Base-by-base conservation (phyloP, 176 grass and related monocot genomes). In the Chloris gayana region DNA sequence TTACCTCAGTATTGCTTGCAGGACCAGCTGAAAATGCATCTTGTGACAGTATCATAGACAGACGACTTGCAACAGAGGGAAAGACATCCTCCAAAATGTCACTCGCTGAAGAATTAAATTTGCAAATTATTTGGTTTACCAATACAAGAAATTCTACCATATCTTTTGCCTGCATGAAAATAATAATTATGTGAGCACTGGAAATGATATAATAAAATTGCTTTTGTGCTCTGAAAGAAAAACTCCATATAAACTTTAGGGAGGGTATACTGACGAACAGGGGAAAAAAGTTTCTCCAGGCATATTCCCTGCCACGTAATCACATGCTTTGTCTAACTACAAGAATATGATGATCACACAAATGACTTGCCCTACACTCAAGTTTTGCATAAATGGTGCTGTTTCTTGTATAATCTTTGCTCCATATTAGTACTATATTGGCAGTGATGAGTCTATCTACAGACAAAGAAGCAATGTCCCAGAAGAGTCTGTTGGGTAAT, bases 71-170 rank as follows among this genome's bases (percentile, higher is more conserved):
- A 73, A 99, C 82, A 75, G 88, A 70, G 62, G 92, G 96, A 85
- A 93, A 99, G 62, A 93, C 75, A 42, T 99, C 86, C 85, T 89
- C 92, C 73, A 99, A n/a, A 82, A 99, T 88, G 57, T 63, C 21
- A 22, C 84, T 86, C 56, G 86, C 86, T 66, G 88, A 95, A 21
- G 86, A 86, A 63, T 88, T 91, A 78, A 99, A 95, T 85, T 99
- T 99, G 86, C 88, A 81, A 64, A 99, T 91, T 85, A 93, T 80
- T 89, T 99, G 96, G 75, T 99, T 99, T 82, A 93, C 65, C 73
- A 99, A 75, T 45, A 95, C 18, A 9, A 99, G 86, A 73, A 95
- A 99, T 61, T 95, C 96, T 67, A 95, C 84, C 96, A 99, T 95
- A 83, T 95, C 96, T 60, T 95, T 95, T 84, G 86, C 85, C 95